Base-by-base conservation (phyloP, 2,329 filamentous ascomycete genomes). In the Nigrospora sphaerica region DNA sequence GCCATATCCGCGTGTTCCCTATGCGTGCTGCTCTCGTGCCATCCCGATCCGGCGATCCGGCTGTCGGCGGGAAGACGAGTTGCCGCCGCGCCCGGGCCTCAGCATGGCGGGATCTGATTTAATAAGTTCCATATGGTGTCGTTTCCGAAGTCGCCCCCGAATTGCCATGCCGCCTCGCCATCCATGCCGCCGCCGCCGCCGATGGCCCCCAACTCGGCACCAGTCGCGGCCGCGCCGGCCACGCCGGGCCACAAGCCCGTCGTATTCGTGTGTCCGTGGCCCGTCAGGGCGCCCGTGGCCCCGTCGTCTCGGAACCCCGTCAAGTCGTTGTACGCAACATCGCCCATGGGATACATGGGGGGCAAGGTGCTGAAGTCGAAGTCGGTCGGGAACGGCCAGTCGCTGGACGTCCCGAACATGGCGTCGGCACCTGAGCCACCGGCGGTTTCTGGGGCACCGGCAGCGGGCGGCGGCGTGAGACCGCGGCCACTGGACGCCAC, bases 81-180 rank as follows among this genome's bases (percentile, higher is more conserved):
- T 9, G 23, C 4, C 23, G 7, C 7, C 23, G 5, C 23, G 6
- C 5, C 23, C 23, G 6, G 7, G 13, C 34, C 42, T 44, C 45
- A 54, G 45, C 57, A 45, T 41, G 61, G 64, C 33, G 67, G 66
- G 51, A 71, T 71, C 51, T 70, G 72, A 54, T 80, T 80, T 54
- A 80, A 57, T 47, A 79, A 60, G 34, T 71, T 74, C 77, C 77
- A 80, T 46, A 80, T 69, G 39, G 74, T 79, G 53, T 78, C 75
- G 41, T 69, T 68, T 3, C 69, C 70, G 61, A 79, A 78, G 47
- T 72, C 74, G 2, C 77, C 77, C 19, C 72, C 75, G 61, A 80
- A 80, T 49, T 74, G 69, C 72, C 72, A 75, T 28, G 62, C 53
- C 31, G 54, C 51, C 38, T 60, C 57, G 36, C 56, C 43, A 36